Evolutionary conservation across 345 rosid species (phyloP).

Genomic region (Eucalyptus curtisii): DNA sequence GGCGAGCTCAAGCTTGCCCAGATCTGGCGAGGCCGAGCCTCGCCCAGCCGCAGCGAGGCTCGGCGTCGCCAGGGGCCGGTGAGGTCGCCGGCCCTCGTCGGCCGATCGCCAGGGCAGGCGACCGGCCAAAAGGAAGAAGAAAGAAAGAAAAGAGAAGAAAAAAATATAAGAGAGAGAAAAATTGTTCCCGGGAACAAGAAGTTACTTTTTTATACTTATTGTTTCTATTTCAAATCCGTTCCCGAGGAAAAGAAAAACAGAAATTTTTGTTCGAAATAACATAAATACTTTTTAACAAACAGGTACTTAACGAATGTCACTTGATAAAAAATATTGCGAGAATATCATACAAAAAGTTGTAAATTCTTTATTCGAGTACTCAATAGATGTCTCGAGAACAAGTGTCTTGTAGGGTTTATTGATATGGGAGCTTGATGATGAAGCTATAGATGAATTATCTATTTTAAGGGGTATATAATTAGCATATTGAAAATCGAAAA

Average conservation of each 20-base stretch:
- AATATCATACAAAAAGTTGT: no score
- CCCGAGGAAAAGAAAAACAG: fast-evolving
- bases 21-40: no score
- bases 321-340: no score
- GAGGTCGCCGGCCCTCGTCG: no score
- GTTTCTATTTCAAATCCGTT: fast-evolving
- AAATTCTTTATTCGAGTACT: neutral
- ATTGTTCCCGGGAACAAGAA: fast-evolving
- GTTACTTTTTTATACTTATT: no score
- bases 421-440: neutral
- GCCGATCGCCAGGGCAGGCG: fast-evolving
- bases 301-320: fast-evolving
- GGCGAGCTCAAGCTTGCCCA: no score
- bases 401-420: neutral
- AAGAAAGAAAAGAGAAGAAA: no score
- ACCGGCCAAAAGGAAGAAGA: no score
- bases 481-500: neutral
- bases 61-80: no score
- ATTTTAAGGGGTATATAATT: neutral
- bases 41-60: no score
- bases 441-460: neutral
- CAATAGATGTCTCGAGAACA: neutral
- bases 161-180: no score
- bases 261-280: fast-evolving
- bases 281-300: no score